Percentiles rank a stretch among this genome's conserved stretches.
phyloP scores from a whole-genome alignment of 106 monocot species.

The Ottelia alismoides region DNA sequence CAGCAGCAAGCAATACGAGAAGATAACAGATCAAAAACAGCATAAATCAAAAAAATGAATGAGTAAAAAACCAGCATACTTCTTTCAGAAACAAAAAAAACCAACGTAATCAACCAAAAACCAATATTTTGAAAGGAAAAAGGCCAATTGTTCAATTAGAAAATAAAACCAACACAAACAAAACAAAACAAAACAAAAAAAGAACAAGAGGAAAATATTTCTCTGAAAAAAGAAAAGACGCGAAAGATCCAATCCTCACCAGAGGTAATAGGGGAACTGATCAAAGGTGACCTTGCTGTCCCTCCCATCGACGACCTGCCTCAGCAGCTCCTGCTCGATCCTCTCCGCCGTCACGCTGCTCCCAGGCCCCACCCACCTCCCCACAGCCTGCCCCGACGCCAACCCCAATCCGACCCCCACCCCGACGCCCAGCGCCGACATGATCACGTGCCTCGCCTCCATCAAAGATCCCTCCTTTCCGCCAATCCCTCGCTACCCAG shows the following conservation, averaged over 20 bases:
- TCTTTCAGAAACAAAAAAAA: no score
- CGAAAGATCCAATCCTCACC: conserved; percentile 10
- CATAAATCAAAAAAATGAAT: no score
- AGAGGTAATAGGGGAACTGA: conserved; percentile 68
- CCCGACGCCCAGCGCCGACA: conserved; percentile 40
- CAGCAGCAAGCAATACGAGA: no score
- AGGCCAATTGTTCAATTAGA: no score
- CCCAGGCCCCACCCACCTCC: conserved; percentile 15
- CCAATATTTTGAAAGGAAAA: no score
- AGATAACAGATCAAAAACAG: no score
- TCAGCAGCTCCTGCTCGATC: conserved; percentile 42
- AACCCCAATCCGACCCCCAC: conserved; percentile 51
- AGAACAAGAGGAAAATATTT: not conserved
- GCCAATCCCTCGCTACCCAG: no score
- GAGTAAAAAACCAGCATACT: not conserved
- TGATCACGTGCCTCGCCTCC: conserved; percentile 45
- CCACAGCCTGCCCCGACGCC: conserved; percentile 8
- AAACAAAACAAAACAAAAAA: not conserved
- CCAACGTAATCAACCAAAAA: no score
- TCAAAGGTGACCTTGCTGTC: conserved; percentile 54
- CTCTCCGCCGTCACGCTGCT: conserved; percentile 17
- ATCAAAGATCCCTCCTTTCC: no score
- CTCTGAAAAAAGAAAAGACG: not conserved
- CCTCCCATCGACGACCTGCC: conserved; percentile 43
- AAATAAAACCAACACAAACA: not conserved